Percentiles rank a stretch among this genome's conserved stretches.
Evolutionary conservation across 768 basidiomycete species (phyloP).

Genomic region (Kwoniella sp.): DNA sequence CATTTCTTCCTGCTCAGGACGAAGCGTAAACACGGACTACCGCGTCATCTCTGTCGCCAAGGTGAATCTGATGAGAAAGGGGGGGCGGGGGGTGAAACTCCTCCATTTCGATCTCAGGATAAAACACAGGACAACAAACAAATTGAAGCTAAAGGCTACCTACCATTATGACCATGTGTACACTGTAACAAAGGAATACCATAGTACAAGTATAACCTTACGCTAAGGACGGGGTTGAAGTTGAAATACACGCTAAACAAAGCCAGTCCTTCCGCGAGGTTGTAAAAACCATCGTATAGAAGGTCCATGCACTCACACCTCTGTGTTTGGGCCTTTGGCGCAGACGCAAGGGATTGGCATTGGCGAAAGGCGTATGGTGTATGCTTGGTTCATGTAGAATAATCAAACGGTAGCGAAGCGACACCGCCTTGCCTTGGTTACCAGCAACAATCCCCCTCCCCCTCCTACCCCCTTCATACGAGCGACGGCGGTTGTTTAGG

Average conservation of each 20-base stretch:
- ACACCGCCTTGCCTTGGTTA: not conserved
- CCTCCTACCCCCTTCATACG: too few relatives aligned
- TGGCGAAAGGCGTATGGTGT: not conserved
- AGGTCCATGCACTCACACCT: too few relatives aligned
- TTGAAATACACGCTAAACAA: not conserved
- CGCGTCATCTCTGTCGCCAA: not conserved
- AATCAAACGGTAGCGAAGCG: slow-evolving; percentile 2
- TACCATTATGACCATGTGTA: too few relatives aligned
- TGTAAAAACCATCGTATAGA: not conserved
- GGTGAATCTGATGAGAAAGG: not conserved
- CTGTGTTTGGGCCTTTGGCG: not conserved
- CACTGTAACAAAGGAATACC: not conserved
- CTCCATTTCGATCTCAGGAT: not conserved
- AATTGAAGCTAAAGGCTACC: not conserved
- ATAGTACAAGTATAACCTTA: too few relatives aligned
- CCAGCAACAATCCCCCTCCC: too few relatives aligned
- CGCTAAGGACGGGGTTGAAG: not conserved
- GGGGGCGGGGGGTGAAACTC: not conserved
- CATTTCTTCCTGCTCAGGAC: too few relatives aligned
- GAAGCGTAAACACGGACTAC: too few relatives aligned
- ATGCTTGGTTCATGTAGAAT: not conserved
- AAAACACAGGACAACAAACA: not conserved
- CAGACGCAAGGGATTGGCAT: too few relatives aligned
- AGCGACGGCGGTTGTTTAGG: too few relatives aligned
- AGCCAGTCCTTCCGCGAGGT: not conserved